Base-by-base conservation (phyloP, 345 rosid genomes). In the Hibiscus tridactylites region DNA sequence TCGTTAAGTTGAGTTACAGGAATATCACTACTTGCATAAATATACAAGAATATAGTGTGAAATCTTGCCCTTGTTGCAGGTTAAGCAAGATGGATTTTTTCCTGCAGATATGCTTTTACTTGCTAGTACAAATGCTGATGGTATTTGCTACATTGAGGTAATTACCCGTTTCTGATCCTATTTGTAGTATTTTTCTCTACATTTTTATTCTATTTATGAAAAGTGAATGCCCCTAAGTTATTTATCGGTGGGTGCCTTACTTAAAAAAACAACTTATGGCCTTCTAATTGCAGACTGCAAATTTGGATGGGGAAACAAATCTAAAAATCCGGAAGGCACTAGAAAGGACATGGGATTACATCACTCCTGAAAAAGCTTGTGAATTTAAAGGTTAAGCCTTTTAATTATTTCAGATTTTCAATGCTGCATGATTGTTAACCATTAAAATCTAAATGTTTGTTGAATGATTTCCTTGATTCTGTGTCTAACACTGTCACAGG, bases 261-360 rank as follows among this genome's bases (percentile, higher is more conserved):
- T 49, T 72, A 15, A 7, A 0, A 58, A 39, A 53, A 71, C 46
- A 31, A 2, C 6, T 49, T 39, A 74, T 71, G 76, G 29, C 65
- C 62, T 75, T 82, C 69, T 77, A 81, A 35, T 61, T 78, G 79
- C 80, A 96, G 99, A 96, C 99, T 71, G 92, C 99, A 79, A 96
- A 96, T 79, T 88, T 96, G 81, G 99, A 96, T 62, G 99, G 99
- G 58, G 99, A 96, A 88, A 96, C 99, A 73, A 96, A 96, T 85
- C 85, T 96, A 76, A 96, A 96, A 87, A 92, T 96, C 65, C 84
- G 99, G 83, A 96, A 96, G 85, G 99, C 95, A 10, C 83, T 92
- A 73, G 99, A 92, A 79, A 86, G 86, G 85, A 96, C 99, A 24
- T 91, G 99, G 99, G 99, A 96, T 91, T 96, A 85, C 84, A 57